Evolutionary conservation across 306 rosid species (phyloP), one percentile per base, ranked within the genome.

Genomic region (Calophaca sinica): DNA sequence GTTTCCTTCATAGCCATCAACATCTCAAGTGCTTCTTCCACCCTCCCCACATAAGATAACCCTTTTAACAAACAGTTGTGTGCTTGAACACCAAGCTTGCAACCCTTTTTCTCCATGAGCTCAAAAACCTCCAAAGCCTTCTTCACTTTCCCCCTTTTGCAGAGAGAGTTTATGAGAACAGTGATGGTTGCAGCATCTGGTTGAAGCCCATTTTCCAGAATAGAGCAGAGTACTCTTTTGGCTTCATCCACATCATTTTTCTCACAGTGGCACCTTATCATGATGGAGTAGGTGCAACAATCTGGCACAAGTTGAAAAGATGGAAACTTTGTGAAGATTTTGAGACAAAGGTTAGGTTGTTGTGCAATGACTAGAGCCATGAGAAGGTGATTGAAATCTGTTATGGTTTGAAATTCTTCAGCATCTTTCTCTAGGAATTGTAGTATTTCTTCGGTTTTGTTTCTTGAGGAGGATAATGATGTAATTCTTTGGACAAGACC

Each of bases 41-140:
- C 91, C 68, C 83, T 88, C 44, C 97, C 98, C 39, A 94, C 94
- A 69, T 84, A 91, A 46, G 92, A 87, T 71, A 94, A 74, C 14
- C 98, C 98, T 81, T 89, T 91, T 6, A 91, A 75, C 96, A 91
- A 87, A 68, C 92, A 94, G 26, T 89, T 94, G 50, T 91, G 79
- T 20, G 78, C 59, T 39, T 86, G 88, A 75, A 94, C 76, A 6
- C 74, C 67, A 12, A 77, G 86, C 54, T 82, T 82, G 51, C 54
- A 79, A 11, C 96, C 92, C 64, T 70, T 41, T 76, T 50, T 52
- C 9, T 70, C 66, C 87, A 86, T 77, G 33, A 82, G 49, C 60
- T 84, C 88, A 54, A 89, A 75, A 79, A 89, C 86, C 79, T 87
- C 91, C 36, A 74, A 39, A 72, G 97, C 97, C 70, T 82, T 89